phyloP scores from a whole-genome alignment of 1,284 basidiomycete genomes.

The Irpex lacteus region DNA sequence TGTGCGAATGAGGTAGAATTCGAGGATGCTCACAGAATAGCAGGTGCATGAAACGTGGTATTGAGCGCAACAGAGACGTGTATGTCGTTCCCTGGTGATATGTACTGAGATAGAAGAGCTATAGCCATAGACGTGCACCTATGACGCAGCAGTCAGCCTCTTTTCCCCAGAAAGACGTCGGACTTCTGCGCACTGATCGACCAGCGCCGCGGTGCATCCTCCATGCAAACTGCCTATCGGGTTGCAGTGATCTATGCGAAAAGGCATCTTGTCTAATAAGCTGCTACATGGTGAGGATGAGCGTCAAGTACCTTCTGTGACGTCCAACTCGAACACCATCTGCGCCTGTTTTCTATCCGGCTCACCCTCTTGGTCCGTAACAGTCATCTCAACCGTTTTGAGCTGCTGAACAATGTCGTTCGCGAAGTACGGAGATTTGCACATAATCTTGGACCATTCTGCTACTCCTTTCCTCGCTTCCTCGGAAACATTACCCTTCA shows the following conservation, averaged over 20 bases:
- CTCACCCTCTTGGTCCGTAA: slow-evolving; percentile 14
- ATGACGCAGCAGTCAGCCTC: neutral
- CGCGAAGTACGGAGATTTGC: neutral
- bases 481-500: slow-evolving; percentile 14
- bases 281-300: neutral
- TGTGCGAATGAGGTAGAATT: too few species aligned
- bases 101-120: slow-evolving; percentile 2
- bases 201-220: slow-evolving; percentile 48
- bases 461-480: slow-evolving; percentile 15
- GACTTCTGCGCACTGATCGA: slow-evolving; percentile 32
- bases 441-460: neutral
- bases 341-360: slow-evolving; percentile 15
- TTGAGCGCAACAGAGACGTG: slow-evolving; percentile 13
- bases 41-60: slow-evolving; percentile 14
- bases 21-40: slow-evolving; percentile 8
- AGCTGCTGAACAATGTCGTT: slow-evolving; percentile 1
- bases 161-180: neutral
- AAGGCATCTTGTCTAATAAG: neutral
- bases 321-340: slow-evolving; percentile 19
- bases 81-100: neutral
- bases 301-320: slow-evolving; percentile 12
- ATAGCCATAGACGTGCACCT: slow-evolving; percentile 9
- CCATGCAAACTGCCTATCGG: slow-evolving; percentile 46
- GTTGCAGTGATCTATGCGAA: slow-evolving; percentile 48
- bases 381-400: slow-evolving; percentile 12